Conservation (phyloP, 805 yeast genomes). For the Cyberlindnera amylophila region DNA sequence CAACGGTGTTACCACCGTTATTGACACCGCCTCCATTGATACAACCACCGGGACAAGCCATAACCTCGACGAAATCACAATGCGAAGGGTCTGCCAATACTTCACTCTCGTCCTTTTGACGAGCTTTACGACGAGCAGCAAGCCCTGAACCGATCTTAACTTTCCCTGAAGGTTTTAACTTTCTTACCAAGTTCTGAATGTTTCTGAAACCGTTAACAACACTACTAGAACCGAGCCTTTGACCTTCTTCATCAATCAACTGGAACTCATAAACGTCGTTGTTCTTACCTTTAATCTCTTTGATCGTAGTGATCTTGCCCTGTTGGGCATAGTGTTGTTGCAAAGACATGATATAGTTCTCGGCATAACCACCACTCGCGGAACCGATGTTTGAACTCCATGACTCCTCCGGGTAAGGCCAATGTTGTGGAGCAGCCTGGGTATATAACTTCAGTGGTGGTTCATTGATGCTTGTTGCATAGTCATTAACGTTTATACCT, state of each 20-base stretch:
- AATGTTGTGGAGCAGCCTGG: constrained; percentile 48
- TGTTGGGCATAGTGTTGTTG: constrained; percentile 26
- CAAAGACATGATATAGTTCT: constrained; percentile 51
- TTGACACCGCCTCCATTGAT: constrained; percentile 93
- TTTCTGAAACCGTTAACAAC: constrained; percentile 89
- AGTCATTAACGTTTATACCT: constrained; percentile 33
- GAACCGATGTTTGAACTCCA: constrained; percentile 81
- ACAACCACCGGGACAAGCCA: constrained; percentile 99
- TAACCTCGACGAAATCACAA: constrained; percentile 84
- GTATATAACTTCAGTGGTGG: constrained; percentile 26
- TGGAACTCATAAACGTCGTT: constrained; percentile 65
- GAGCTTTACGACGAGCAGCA: constrained; percentile 25
- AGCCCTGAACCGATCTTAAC: constrained; percentile 26
- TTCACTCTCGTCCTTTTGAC: constrained; percentile 8
- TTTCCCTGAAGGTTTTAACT: constrained; percentile 38
- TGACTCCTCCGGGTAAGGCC: constrained; percentile 57
- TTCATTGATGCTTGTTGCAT: constrained; percentile 16
- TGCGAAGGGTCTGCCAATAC: constrained; percentile 53
- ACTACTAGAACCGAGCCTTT: constrained; percentile 51
- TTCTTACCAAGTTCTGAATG: constrained; percentile 89
- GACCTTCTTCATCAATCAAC: constrained; percentile 38
- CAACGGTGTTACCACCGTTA: constrained; percentile 15
- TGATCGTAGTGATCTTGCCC: constrained; percentile 26
- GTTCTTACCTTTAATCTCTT: constrained; percentile 62
- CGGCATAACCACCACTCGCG: constrained; percentile 86